Evolutionary conservation across 1,284 basidiomycete genomes (phyloP).

Genomic region (Erythrobasidium hasegawianum): DNA sequence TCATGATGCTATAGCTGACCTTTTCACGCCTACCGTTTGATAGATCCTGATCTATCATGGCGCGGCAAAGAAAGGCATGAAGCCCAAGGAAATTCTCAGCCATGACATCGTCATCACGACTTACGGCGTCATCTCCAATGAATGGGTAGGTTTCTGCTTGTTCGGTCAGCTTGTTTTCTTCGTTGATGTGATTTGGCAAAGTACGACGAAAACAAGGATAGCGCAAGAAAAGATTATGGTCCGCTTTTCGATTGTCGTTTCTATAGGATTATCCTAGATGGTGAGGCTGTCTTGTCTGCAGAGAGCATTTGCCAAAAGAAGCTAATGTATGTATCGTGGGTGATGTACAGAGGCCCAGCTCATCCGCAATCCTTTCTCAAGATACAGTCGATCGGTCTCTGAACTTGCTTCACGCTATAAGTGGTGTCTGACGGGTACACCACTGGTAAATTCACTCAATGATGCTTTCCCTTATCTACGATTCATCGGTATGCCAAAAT

Average conservation of each 20-base stretch:
- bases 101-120: conserved; percentile 1
- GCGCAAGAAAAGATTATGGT: neutral
- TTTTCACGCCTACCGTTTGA: too few species aligned
- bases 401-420: neutral
- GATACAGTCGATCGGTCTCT: neutral
- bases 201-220: neutral
- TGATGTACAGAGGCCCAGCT: neutral
- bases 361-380: neutral
- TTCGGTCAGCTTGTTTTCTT: too few species aligned
- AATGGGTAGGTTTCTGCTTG: too few species aligned
- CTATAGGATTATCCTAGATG: neutral
- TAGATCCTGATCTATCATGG: conserved; percentile 3
- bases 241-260: neutral
- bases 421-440: conserved; percentile 3
- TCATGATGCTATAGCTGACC: too few species aligned
- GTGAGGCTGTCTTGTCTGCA: too few species aligned
- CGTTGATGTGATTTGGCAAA: too few species aligned
- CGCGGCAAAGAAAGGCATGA: neutral
- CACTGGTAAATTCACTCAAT: conserved; percentile 5
- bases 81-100: neutral
- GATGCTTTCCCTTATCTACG: neutral
- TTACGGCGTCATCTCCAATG: neutral
- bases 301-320: too few species aligned
- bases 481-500: neutral
- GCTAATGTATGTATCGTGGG: too few species aligned